phyloP scores from a whole-genome alignment of 768 basidiomycete genomes.

The Kwoniella bestiolae region DNA sequence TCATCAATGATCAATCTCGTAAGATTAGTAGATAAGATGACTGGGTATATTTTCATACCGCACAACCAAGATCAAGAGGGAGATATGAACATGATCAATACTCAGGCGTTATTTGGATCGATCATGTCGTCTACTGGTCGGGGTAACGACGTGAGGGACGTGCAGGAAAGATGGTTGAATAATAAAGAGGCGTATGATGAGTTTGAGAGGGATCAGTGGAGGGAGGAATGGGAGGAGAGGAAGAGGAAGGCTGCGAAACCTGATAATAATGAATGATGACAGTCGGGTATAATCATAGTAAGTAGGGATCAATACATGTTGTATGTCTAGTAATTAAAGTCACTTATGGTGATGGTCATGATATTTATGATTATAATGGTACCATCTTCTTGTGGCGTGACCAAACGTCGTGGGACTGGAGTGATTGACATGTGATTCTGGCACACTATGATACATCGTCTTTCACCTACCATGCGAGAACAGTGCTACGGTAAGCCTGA shows the following conservation, averaged over 20 bases:
- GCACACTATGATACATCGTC: too few species aligned
- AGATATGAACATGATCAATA: conserved; percentile 62
- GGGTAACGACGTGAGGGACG: conserved; percentile 64
- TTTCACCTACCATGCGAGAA: too few species aligned
- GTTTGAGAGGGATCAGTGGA: conserved; percentile 76
- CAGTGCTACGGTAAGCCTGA: too few species aligned
- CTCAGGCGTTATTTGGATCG: conserved; percentile 69
- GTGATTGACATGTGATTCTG: too few species aligned
- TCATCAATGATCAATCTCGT: conserved; percentile 89
- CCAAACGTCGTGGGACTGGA: background rate
- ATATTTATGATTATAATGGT: background rate
- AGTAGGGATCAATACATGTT: background rate
- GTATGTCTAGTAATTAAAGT: conserved; percentile 1
- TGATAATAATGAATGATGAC: background rate
- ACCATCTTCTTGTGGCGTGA: too few species aligned
- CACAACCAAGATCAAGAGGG: conserved; percentile 21
- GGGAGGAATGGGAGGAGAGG: conserved; percentile 61
- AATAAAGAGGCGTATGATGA: conserved; percentile 79
- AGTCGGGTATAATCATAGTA: background rate
- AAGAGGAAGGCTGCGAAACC: background rate
- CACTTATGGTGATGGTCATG: background rate
- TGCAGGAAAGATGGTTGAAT: conserved; percentile 95
- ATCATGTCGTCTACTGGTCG: conserved; percentile 58
- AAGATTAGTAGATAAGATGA: conserved; percentile 82
- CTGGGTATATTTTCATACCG: conserved; percentile 87